phyloP scores from a whole-genome alignment of 805 yeast species.

The Cyberlindnera saturnus region DNA sequence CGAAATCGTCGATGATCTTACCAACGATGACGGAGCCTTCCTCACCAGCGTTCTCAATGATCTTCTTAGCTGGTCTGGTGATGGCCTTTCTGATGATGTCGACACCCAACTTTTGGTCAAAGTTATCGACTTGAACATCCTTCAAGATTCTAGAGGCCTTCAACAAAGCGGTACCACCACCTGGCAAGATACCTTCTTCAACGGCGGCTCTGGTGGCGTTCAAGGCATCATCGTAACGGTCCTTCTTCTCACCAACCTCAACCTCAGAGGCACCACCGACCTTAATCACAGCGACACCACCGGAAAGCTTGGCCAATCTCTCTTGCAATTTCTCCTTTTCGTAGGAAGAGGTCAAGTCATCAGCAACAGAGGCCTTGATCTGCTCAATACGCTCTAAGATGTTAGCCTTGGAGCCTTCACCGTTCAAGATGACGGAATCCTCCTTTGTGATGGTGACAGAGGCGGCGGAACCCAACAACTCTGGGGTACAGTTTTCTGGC shows the following conservation, averaged over 20 bases:
- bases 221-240: constrained; percentile 96
- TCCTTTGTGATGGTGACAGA: constrained; percentile 92
- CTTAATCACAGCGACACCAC: constrained; percentile 97
- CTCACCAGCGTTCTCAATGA: constrained; percentile 97
- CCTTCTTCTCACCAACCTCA: constrained; percentile 99
- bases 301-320: constrained; percentile 94
- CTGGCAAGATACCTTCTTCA: constrained; percentile 98
- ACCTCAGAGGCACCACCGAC: constrained; percentile 98
- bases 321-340: constrained; percentile 97
- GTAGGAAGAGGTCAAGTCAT: constrained; percentile 44
- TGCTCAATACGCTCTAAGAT: constrained; percentile 83
- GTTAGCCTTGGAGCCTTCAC: constrained; percentile 85
- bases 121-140: constrained; percentile 63
- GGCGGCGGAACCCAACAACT: constrained; percentile 87
- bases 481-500: constrained; percentile 93
- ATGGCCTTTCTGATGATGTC: constrained; percentile 92
- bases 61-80: constrained; percentile 93
- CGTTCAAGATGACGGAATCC: constrained; percentile 92
- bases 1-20: constrained; percentile 49
- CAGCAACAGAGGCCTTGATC: constrained; percentile 22
- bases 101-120: constrained; percentile 96
- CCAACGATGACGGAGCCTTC: constrained; percentile 98
- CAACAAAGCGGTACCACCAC: constrained; percentile 98
- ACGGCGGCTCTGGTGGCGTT: constrained; percentile 99
- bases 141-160: constrained; percentile 70